Conservation (phyloP, 768 basidiomycete genomes). For the Podaxis pistillaris region DNA sequence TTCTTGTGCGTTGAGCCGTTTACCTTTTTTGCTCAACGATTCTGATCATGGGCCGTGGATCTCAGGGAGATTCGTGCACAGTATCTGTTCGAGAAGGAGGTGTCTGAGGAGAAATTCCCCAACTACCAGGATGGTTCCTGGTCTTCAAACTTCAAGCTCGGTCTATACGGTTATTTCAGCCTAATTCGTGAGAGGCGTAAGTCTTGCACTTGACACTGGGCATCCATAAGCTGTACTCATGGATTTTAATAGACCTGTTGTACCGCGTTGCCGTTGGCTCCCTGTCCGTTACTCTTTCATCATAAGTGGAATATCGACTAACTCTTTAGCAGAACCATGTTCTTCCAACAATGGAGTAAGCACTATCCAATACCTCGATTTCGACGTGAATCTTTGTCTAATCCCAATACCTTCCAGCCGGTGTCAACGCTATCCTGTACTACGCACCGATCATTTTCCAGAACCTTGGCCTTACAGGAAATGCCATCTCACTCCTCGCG, state of each 20-base stretch:
- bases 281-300: conserved; percentile 32
- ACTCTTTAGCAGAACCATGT: conserved; percentile 51
- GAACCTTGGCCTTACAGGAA: conserved; percentile 57
- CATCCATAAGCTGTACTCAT: not conserved
- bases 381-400: not conserved
- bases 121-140: conserved; percentile 62
- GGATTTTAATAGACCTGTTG: conserved; percentile 43
- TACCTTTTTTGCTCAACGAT: not conserved
- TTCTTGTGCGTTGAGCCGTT: conserved; percentile 50
- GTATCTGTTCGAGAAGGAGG: conserved; percentile 71
- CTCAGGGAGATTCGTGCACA: conserved; percentile 71
- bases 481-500: conserved; percentile 49
- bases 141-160: conserved; percentile 59
- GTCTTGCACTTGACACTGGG: conserved; percentile 6
- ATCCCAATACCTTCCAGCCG: conserved; percentile 28
- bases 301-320: not conserved
- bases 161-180: conserved; percentile 58
- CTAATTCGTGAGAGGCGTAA: conserved; percentile 50
- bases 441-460: conserved; percentile 74
- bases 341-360: conserved; percentile 80
- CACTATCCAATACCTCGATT: not conserved
- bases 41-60: not conserved
- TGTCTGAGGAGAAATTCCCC: conserved; percentile 52
- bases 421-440: conserved; percentile 74
- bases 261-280: conserved; percentile 64